phyloP scores from a whole-genome alignment of 2,329 filamentous ascomycete genomes.

The Ramularia collo-cygni region DNA sequence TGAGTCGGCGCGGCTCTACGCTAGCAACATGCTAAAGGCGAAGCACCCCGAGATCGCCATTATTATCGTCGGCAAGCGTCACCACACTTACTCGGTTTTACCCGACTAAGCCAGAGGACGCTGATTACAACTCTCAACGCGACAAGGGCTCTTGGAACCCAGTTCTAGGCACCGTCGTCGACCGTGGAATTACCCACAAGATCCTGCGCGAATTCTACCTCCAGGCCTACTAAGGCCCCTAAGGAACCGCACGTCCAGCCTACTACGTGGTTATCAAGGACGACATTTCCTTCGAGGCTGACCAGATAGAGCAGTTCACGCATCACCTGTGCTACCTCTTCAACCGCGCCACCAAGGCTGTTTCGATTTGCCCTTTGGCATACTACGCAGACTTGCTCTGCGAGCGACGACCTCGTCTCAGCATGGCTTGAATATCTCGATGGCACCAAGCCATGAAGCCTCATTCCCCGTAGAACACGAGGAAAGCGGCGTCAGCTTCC shows the following conservation, averaged over 20 bases:
- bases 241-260: slow-evolving; percentile 76
- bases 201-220: slow-evolving; percentile 80
- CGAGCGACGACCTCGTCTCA: no score
- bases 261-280: slow-evolving; percentile 66
- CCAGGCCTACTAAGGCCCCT: slow-evolving; percentile 69
- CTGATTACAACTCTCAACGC: slow-evolving; percentile 33
- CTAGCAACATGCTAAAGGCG: no score
- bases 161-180: slow-evolving; percentile 71
- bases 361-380: no score
- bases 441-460: no score
- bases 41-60: no score
- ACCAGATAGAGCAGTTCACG: slow-evolving; percentile 65
- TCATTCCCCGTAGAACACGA: no score
- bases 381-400: no score
- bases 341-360: slow-evolving; percentile 78
- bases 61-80: no score
- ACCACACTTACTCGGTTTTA: no score
- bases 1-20: no score
- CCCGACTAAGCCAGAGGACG: slow-evolving; percentile 49
- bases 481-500: no score
- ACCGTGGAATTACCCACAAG: slow-evolving; percentile 73
- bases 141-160: slow-evolving; percentile 56
- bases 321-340: slow-evolving; percentile 78
- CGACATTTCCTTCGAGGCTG: slow-evolving; percentile 46
- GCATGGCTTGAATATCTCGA: no score